Evolutionary conservation across 306 rosid genomes (phyloP).

Genomic region (Delonix regia): DNA sequence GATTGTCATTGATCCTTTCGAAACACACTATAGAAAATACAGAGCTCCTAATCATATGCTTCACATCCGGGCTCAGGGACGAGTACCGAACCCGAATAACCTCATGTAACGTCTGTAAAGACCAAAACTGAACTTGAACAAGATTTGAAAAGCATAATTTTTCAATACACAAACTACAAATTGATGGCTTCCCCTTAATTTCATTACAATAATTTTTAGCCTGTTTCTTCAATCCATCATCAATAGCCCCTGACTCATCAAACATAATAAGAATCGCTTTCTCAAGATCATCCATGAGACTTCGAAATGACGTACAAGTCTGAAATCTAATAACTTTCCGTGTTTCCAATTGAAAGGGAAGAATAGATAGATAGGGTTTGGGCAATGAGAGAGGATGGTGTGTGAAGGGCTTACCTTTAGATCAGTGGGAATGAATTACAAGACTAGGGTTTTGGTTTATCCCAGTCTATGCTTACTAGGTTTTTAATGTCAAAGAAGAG

Average conservation of each 20-base stretch:
- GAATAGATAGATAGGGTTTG: background rate
- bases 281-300: conserved; percentile 85
- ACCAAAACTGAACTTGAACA: conserved; percentile 92
- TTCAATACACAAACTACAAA: conserved; percentile 76
- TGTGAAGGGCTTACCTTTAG: background rate
- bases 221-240: conserved; percentile 64
- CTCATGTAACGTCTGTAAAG: conserved; percentile 85
- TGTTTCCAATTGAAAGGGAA: background rate
- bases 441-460: conserved; percentile 19
- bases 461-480: background rate
- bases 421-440: background rate
- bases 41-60: conserved; percentile 68
- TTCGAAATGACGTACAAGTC: background rate
- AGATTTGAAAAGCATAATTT: conserved; percentile 69
- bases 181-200: conserved; percentile 64
- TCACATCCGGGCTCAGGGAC: conserved; percentile 44
- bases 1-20: conserved; percentile 61
- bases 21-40: conserved; percentile 79
- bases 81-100: conserved; percentile 64
- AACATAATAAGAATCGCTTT: conserved; percentile 80
- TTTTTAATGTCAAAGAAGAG: background rate
- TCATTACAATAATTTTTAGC: conserved; percentile 72
- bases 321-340: background rate
- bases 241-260: conserved; percentile 77
- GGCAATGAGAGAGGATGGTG: background rate